Evolutionary conservation across 805 yeast species (phyloP).

Genomic region (Cyberlindnera petersonii): DNA sequence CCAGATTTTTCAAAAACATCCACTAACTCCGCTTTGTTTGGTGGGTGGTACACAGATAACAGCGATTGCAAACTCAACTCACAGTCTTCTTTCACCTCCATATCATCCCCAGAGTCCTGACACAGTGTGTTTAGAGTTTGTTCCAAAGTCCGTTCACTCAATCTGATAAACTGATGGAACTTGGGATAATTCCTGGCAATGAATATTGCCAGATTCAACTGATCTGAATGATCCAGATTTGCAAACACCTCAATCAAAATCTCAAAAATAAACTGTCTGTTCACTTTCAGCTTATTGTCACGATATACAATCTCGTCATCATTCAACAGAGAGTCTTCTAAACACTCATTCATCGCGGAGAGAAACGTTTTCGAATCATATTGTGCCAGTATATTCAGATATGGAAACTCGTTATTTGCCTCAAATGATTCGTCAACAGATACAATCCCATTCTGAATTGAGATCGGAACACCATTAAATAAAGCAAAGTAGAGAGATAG

Average conservation of each 20-base stretch:
- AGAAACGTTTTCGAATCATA: constrained; percentile 58
- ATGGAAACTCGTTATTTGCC: constrained; percentile 62
- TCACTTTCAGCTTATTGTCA: constrained; percentile 36
- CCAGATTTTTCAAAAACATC: constrained; percentile 49
- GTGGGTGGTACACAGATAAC: constrained; percentile 61
- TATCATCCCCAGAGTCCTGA: constrained; percentile 29
- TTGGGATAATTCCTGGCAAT: constrained; percentile 80
- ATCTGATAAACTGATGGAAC: constrained; percentile 73
- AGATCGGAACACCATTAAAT: constrained; percentile 51
- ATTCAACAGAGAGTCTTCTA: constrained; percentile 76
- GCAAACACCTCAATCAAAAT: constrained; percentile 58
- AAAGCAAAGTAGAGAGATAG: constrained; percentile 48
- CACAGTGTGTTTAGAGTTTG: constrained; percentile 49
- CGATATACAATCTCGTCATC: constrained; percentile 42
- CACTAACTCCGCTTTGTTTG: constrained; percentile 45
- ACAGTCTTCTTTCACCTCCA: constrained; percentile 46
- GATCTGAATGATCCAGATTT: constrained; percentile 30
- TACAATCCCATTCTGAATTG: constrained; percentile 28
- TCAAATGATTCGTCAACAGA: constrained; percentile 28
- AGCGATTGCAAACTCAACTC: constrained; percentile 75
- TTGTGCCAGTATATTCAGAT: constrained; percentile 53
- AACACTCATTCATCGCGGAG: constrained; percentile 69
- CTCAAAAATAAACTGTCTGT: constrained; percentile 75
- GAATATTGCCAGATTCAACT: constrained; percentile 54
- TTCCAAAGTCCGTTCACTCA: constrained; percentile 57